Base-by-base conservation (phyloP, 352 stramenopile species). In the Pythium phragmitis region DNA sequence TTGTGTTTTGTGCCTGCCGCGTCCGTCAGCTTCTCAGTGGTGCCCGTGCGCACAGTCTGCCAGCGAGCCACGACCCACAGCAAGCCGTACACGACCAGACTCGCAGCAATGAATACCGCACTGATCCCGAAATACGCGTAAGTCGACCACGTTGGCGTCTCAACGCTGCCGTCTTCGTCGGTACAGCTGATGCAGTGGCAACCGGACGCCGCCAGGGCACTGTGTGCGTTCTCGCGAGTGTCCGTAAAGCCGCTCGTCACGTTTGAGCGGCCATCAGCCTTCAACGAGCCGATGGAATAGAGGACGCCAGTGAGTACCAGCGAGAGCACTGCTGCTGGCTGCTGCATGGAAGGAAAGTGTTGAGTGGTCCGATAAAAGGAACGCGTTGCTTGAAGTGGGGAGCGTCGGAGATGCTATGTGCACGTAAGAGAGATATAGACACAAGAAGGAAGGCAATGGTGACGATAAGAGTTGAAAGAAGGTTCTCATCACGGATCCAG, bases 101-200 rank as follows among this genome's bases (percentile, higher is more conserved):
- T 56, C 17, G 33, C 49, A 14, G 30, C n/a, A 12, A 56, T 30
- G n/a, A 56, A 42, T 5, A 45, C 49, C 17, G 19, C 16, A 11
- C 49, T 33, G 33, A 56, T 45, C 7, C 2, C 30, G 5, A 56
- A 13, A 30, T 56, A 56, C 30, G 30, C 30, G 11, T 5, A 5
- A 2, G 49, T 33, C 4, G 49, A 45, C 30, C 33, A 45, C 30
- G 49, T 33, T 16, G 30, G 30, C 30, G 33, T 17, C 17, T 57
- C 19, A n/a, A n/a, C 34, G 36, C 13, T 47, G n/a, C 34, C 17
- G 51, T 46, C 8, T 3, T 9, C 14, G 2, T 56, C 49, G 49
- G 34, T 23, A 36, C 51, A 57, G 36, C 34, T 57, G 21, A 57
- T 46, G 51, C 51, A 57, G n/a, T 30, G 17, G 36, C 51, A 57